Percentiles rank a stretch among this genome's conserved stretches.
These are phyloP conservation scores for Cordyceps tenuipes DNA, from an alignment of 2,329 filamentous ascomycete genomes.

Conservation along the genomic window DNA sequence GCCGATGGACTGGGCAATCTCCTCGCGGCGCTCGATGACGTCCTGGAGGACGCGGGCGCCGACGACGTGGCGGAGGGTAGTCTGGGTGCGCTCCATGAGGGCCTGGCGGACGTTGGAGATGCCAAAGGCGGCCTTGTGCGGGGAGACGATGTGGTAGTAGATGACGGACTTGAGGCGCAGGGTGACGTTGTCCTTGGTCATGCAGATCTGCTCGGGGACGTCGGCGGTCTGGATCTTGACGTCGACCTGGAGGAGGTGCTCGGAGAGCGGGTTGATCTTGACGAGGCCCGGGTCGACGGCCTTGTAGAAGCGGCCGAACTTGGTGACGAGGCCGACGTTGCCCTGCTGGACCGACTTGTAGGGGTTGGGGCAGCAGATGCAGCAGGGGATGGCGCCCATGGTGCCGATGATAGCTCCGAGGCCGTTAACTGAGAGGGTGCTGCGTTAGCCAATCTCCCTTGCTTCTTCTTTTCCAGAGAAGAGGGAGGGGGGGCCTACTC, in stretches of 20 bases:
- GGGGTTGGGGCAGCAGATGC: constrained; percentile 85
- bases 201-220: constrained; percentile 93
- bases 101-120: constrained; percentile 92
- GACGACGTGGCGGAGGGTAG: constrained; percentile 91
- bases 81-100: constrained; percentile 96
- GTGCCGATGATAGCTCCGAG: constrained; percentile 70
- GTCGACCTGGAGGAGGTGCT: constrained; percentile 83
- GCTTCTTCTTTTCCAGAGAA: background rate
- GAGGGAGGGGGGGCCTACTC: constrained; percentile 46
- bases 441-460: background rate
- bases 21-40: constrained; percentile 95
- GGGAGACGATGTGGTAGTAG: constrained; percentile 95
- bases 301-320: constrained; percentile 90
- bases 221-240: constrained; percentile 99
- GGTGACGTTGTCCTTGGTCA: constrained; percentile 99
- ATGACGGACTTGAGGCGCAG: constrained; percentile 92
- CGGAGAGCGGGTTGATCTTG: constrained; percentile 93
- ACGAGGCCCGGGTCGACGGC: constrained; percentile 94
- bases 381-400: constrained; percentile 82
- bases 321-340: constrained; percentile 90
- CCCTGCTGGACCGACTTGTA: constrained; percentile 90
- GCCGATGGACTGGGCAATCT: constrained; percentile 88
- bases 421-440: constrained; percentile 48
- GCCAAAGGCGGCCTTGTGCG: constrained; percentile 95
- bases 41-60: constrained; percentile 93